phyloP scores from a whole-genome alignment of 768 basidiomycete genomes.

The Sarcodon aspratus region DNA sequence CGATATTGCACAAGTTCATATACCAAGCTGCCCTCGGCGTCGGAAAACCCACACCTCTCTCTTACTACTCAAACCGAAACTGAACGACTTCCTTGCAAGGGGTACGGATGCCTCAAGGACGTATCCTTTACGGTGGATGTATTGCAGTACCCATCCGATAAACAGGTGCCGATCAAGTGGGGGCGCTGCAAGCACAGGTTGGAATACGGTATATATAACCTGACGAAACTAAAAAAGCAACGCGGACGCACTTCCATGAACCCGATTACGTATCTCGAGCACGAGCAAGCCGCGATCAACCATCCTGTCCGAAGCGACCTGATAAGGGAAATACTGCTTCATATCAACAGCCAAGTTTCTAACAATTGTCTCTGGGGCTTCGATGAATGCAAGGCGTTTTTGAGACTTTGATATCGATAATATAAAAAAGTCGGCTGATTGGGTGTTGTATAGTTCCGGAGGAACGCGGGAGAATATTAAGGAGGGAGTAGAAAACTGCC shows the following conservation, averaged over 20 bases:
- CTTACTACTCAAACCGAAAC: constrained; percentile 21
- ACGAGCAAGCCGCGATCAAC: neutral
- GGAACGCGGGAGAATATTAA: neutral
- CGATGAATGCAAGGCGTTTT: neutral
- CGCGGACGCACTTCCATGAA: constrained; percentile 14
- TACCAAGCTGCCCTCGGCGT: constrained; percentile 20
- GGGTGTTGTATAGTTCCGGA: neutral
- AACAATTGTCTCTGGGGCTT: neutral
- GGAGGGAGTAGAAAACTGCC: neutral
- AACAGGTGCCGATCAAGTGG: constrained; percentile 43
- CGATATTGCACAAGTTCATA: constrained; percentile 14
- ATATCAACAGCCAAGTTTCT: neutral
- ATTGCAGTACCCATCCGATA: constrained; percentile 50
- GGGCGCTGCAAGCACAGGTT: constrained; percentile 16
- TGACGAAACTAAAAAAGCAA: neutral
- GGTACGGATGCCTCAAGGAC: constrained; percentile 58
- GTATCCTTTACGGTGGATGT: constrained; percentile 44
- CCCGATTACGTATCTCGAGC: neutral
- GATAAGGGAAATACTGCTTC: neutral
- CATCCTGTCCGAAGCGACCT: neutral
- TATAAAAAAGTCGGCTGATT: neutral
- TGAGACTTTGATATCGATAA: neutral
- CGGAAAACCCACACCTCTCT: constrained; percentile 62
- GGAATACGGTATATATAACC: constrained; percentile 1
- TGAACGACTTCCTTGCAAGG: constrained; percentile 30